Evolutionary conservation across 345 rosid genomes (phyloP).

Genomic region (Syzygium oleosum): DNA sequence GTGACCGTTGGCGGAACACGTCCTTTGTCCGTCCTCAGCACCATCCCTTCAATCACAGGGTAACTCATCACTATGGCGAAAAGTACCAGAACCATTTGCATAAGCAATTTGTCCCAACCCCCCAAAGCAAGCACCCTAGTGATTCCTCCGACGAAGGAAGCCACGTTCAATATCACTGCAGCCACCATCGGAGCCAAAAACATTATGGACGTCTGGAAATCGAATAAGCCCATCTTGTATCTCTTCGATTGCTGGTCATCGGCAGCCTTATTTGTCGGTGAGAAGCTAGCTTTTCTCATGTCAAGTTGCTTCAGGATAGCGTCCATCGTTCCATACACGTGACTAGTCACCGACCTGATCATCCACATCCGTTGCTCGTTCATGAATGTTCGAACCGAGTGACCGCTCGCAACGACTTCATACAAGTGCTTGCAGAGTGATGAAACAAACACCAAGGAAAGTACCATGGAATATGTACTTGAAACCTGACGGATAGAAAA

Average conservation of each 20-base stretch:
- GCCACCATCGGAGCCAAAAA: conserved; percentile 29
- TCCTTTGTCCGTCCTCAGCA: conserved; percentile 29
- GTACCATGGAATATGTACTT: conserved; percentile 4
- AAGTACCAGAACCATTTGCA: conserved; percentile 17
- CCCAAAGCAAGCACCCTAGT: conserved; percentile 8
- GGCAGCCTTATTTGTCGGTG: conserved; percentile 21
- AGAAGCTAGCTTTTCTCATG: conserved; percentile 24
- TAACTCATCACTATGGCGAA: conserved; percentile 19
- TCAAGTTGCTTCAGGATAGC: conserved; percentile 16
- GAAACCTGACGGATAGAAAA: conserved; percentile 13
- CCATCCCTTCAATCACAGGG: conserved; percentile 36
- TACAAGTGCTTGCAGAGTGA: conserved; percentile 4
- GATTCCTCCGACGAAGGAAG: conserved; percentile 13
- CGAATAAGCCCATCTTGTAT: conserved; percentile 21
- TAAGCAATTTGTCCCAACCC: conserved; percentile 7
- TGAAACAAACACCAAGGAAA: conserved; percentile 14
- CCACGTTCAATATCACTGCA: conserved; percentile 12
- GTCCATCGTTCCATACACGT: conserved; percentile 17
- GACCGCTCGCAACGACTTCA: conserved; percentile 16
- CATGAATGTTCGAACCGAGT: conserved; percentile 6
- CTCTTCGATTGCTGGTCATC: conserved; percentile 17
- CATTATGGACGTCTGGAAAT: conserved; percentile 23
- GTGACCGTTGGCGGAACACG: conserved; percentile 16
- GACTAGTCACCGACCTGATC: conserved; percentile 22
- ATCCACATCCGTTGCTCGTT: conserved; percentile 33